A percentile compares a stretch with the other conserved stretches of the same genome.
Evolutionary conservation across 208 protist genomes (phyloP).

Genomic region (Crithidia expoeki): DNA sequence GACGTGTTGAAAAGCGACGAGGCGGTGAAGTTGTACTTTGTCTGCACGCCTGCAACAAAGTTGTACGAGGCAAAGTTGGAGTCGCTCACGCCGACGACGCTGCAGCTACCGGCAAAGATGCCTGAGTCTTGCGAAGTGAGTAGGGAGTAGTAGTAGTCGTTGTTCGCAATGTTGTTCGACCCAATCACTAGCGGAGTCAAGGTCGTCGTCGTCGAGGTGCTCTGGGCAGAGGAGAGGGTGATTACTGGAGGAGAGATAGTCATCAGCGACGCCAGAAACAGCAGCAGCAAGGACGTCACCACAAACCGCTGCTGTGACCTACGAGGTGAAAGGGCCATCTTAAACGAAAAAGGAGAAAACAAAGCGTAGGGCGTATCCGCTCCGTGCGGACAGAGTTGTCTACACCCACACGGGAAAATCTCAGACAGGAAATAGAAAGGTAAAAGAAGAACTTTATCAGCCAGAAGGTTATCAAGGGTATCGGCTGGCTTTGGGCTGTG

Average conservation of each 20-base stretch:
- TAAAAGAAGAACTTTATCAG: too few species aligned
- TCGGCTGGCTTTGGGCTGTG: too few species aligned
- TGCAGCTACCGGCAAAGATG: slow-evolving; percentile 26
- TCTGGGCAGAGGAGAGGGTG: neutral
- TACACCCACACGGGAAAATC: too few species aligned
- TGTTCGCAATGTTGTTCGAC: slow-evolving; percentile 1
- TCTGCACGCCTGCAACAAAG: slow-evolving; percentile 7
- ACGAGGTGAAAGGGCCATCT: too few species aligned
- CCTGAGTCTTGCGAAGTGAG: slow-evolving; percentile 15
- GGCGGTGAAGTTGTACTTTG: slow-evolving; percentile 1
- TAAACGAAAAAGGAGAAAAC: too few species aligned
- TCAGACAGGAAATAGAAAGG: too few species aligned
- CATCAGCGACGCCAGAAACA: slow-evolving; percentile 3
- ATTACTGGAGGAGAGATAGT: neutral
- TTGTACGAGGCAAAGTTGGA: neutral
- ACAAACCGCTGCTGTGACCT: too few species aligned
- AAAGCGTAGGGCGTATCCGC: too few species aligned
- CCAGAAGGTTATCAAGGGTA: too few species aligned
- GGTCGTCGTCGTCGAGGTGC: neutral
- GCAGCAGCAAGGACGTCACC: neutral
- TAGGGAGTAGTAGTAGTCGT: slow-evolving; percentile 1
- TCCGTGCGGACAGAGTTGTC: too few species aligned
- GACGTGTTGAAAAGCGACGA: neutral
- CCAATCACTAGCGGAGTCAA: neutral
- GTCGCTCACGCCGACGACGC: neutral